Conservation (phyloP, 306 rosid genomes). For the Medicago lupulina region DNA sequence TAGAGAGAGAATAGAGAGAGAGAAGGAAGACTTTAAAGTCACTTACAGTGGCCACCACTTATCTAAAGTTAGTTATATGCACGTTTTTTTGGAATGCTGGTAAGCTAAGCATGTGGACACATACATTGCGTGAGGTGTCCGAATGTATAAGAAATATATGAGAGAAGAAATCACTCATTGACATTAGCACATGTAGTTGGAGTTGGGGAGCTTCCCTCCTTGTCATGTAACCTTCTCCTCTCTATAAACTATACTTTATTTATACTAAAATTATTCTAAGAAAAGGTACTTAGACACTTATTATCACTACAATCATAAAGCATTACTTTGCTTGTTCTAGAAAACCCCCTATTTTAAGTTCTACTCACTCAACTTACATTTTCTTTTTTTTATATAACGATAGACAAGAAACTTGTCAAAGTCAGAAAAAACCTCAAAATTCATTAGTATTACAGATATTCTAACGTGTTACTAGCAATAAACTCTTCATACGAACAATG, state of each 20-base stretch:
- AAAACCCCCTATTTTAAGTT: slow-evolving; percentile 19
- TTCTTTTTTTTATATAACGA: no score
- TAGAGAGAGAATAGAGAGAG: not conserved
- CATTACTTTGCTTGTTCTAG: slow-evolving; percentile 41
- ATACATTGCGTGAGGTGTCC: slow-evolving; percentile 68
- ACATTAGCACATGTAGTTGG: slow-evolving; percentile 57
- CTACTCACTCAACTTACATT: slow-evolving; percentile 9
- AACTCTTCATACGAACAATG: no score
- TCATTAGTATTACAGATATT: no score
- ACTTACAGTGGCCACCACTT: slow-evolving; percentile 42
- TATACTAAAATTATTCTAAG: slow-evolving; percentile 7
- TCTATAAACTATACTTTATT: not conserved
- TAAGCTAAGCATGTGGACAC: slow-evolving; percentile 59
- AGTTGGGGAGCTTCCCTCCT: slow-evolving; percentile 52
- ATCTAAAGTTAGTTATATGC: slow-evolving; percentile 68
- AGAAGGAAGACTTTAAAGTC: slow-evolving; percentile 45
- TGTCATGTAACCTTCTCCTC: slow-evolving; percentile 37
- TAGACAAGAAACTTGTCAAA: no score
- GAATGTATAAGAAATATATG: slow-evolving; percentile 39
- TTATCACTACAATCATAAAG: slow-evolving; percentile 24
- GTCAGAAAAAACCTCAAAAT: no score
- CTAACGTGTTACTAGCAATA: no score
- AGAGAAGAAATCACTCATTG: slow-evolving; percentile 42
- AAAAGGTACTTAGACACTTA: slow-evolving; percentile 24
- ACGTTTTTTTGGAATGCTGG: slow-evolving; percentile 65